Percentiles rank a stretch among this genome's conserved stretches.
phyloP scores from a whole-genome alignment of 2,329 filamentous ascomycete genomes.

The Fusarium sulawesiense region DNA sequence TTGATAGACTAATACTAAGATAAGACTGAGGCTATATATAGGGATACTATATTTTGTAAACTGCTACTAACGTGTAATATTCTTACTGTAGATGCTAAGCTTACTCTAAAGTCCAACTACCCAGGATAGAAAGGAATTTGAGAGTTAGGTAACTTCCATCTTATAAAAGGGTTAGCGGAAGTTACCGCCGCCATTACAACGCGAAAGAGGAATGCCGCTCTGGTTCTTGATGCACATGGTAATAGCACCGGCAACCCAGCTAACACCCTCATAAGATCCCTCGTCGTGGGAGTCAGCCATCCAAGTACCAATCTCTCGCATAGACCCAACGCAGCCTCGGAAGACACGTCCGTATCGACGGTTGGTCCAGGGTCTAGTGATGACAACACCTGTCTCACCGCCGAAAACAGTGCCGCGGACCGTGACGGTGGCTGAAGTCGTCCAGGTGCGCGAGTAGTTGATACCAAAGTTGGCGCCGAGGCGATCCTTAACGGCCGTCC shows the following conservation, averaged over 20 bases:
- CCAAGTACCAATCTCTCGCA: constrained; percentile 13
- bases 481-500: neutral
- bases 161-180: neutral
- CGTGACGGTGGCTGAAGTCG: constrained; percentile 6
- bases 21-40: too few relatives aligned
- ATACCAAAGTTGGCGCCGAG: constrained; percentile 6
- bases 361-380: constrained; percentile 18
- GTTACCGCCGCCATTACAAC: constrained; percentile 19
- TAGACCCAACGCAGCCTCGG: constrained; percentile 14
- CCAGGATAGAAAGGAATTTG: too few relatives aligned
- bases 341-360: constrained; percentile 7
- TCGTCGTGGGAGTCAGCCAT: constrained; percentile 15
- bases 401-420: constrained; percentile 1
- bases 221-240: constrained; percentile 21
- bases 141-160: too few relatives aligned
- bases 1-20: too few relatives aligned
- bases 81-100: too few relatives aligned
- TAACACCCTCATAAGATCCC: constrained; percentile 18
- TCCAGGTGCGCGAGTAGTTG: constrained; percentile 25
- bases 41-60: too few relatives aligned
- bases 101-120: too few relatives aligned
- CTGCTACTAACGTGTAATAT: too few relatives aligned
- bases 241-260: constrained; percentile 25
- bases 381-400: constrained; percentile 11
- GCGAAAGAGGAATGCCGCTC: constrained; percentile 5